Base-by-base conservation (phyloP, 1,284 basidiomycete species). In the Fomes fomentarius region DNA sequence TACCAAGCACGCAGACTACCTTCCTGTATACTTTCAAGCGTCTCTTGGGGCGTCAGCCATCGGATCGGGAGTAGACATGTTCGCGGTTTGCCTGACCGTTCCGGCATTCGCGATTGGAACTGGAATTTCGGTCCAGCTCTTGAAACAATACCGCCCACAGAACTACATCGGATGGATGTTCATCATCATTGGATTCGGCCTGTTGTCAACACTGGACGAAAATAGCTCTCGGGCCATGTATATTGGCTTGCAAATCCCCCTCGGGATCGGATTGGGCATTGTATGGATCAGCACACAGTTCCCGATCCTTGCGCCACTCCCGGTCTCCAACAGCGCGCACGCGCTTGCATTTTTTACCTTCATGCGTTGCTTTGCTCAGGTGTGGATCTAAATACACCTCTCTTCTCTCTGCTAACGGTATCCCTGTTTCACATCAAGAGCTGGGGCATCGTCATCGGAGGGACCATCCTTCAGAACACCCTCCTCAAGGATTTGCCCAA, bases 21-120 rank as follows among this genome's bases (percentile, higher is more conserved):
- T 58, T 26, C 70, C 73, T 2, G 71, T 74, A 0, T 82, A 78
- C 63, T 80, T 76, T 60, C 80, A 82, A 66, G 76, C 74, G 5
- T 72, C 74, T 39, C 71, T 74, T 30, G 72, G 69, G 4, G 71
- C 74, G 8, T 72, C 72, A 1, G 74, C 80, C 1, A 66, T 76
- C n/a, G 62, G 63, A 0, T 76, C 78, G 3, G 77, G 77, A 1
- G 69, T 83, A 10, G 68, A 76, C 26, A 61, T 72, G 0, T 71
- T 82, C 52, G 62, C 70, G 2, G 50, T 71, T 4, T 59, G 68
- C 35, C 14, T 52, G 14, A 48, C 43, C 2, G 63, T 75, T 40
- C 57, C 69, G 1, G 64, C 71, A 1, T 55, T 66, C 15, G 65
- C 65, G 9, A 54, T 76, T 24, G 25, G 71, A 1, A 62, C 58